Evolutionary conservation across 768 basidiomycete species (phyloP).

Genomic region (Pisolithus sp.): DNA sequence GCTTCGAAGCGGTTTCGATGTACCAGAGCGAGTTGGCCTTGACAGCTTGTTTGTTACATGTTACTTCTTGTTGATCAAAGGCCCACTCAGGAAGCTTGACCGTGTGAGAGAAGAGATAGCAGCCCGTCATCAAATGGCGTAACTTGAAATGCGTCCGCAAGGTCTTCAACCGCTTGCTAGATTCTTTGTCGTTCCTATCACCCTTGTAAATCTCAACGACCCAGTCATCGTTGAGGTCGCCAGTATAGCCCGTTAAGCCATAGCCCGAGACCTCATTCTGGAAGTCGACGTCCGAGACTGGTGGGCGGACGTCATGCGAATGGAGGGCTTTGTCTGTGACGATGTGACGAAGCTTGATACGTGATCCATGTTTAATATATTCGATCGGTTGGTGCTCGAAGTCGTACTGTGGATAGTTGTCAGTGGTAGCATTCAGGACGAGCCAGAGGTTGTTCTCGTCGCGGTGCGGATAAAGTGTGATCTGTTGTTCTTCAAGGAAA

Average conservation of each 20-base stretch:
- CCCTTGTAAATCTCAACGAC: slow-evolving; percentile 78
- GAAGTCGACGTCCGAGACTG: slow-evolving; percentile 96
- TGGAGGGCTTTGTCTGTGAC: slow-evolving; percentile 82
- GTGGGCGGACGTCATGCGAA: slow-evolving; percentile 91
- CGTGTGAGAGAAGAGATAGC: slow-evolving; percentile 97
- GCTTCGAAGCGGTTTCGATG: slow-evolving; percentile 72
- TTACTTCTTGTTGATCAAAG: slow-evolving; percentile 97
- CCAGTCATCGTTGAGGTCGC: slow-evolving; percentile 94
- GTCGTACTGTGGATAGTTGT: slow-evolving; percentile 36
- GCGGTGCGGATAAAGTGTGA: slow-evolving; percentile 98
- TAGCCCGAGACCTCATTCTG: slow-evolving; percentile 98
- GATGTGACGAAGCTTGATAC: slow-evolving; percentile 78
- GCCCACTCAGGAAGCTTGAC: slow-evolving; percentile 98
- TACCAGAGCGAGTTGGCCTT: slow-evolving; percentile 89
- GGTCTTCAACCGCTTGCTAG: slow-evolving; percentile 66
- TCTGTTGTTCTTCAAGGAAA: slow-evolving; percentile 76
- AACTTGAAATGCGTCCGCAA: slow-evolving; percentile 78
- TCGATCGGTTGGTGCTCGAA: slow-evolving; percentile 50
- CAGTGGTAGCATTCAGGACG: slow-evolving; percentile 66
- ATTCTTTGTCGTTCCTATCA: slow-evolving; percentile 56
- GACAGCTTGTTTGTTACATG: slow-evolving; percentile 97
- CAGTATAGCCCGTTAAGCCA: slow-evolving; percentile 76
- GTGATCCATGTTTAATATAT: slow-evolving; percentile 58
- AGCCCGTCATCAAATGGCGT: slow-evolving; percentile 80
- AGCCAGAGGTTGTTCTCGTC: slow-evolving; percentile 95